Conservation (phyloP, 164 flowering plant species). For the Kalanchoe fedtschenkoi region DNA sequence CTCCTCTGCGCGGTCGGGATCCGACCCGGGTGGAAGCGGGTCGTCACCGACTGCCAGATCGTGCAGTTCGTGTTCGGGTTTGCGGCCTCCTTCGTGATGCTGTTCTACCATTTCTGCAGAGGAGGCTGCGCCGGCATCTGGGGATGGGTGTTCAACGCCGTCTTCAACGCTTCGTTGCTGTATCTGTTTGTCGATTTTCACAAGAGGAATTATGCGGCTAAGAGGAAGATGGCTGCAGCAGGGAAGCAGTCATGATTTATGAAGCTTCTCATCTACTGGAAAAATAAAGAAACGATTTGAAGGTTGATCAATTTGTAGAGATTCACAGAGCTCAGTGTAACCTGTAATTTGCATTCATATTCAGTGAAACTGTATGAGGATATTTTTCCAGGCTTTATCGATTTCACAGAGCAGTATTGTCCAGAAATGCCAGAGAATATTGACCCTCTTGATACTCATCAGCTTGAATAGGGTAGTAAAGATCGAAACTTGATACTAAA, state of each 20-base stretch:
- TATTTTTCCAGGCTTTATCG: too few relatives aligned
- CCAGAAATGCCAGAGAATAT: too few relatives aligned
- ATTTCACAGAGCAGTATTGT: too few relatives aligned
- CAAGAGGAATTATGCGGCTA: conserved; percentile 34
- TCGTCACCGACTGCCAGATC: too few relatives aligned
- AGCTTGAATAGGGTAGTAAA: too few relatives aligned
- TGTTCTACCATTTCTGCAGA: conserved; percentile 44
- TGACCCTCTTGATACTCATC: too few relatives aligned
- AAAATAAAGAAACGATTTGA: too few relatives aligned
- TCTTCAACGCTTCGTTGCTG: conserved; percentile 70
- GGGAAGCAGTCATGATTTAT: conserved; percentile 10
- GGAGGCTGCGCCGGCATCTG: conserved; percentile 64
- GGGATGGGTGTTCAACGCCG: conserved; percentile 85
- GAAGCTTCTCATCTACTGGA: too few relatives aligned
- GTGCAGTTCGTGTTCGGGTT: conserved; percentile 78
- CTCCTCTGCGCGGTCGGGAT: neutral
- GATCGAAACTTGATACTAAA: too few relatives aligned
- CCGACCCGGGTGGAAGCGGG: conserved; percentile 1
- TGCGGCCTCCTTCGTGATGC: conserved; percentile 39
- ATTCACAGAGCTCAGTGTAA: neutral
- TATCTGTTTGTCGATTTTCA: conserved; percentile 62
- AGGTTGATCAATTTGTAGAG: neutral
- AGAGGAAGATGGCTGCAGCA: conserved; percentile 3
- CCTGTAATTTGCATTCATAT: neutral
- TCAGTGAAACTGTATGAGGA: neutral